Percentiles rank a stretch among this genome's conserved stretches.
Conservation (phyloP, 1,284 basidiomycete species). For the Inonotus obliquus region DNA sequence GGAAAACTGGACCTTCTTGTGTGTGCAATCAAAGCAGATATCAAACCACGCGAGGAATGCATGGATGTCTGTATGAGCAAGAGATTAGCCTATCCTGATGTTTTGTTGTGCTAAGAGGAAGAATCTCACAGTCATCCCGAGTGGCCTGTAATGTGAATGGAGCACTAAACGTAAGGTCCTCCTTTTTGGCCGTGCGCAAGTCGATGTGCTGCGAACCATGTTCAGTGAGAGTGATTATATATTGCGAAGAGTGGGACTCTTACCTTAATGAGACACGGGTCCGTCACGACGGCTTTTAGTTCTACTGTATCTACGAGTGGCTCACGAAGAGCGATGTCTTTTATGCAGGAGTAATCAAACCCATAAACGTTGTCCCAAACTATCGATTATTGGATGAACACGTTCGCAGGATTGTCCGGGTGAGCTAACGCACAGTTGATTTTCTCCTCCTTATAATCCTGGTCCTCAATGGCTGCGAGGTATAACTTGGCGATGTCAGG, state of each 20-base stretch:
- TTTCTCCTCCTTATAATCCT: conserved; percentile 99
- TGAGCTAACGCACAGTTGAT: conserved; percentile 78
- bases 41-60: conserved; percentile 99
- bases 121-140: conserved; percentile 81
- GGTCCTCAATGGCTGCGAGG: conserved; percentile 96
- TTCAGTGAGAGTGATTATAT: conserved; percentile 10
- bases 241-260: conserved; percentile 1
- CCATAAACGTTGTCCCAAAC: conserved; percentile 99
- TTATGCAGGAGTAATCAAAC: conserved; percentile 99
- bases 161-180: conserved; percentile 85
- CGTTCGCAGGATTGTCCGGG: conserved; percentile 1
- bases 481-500: conserved; percentile 94
- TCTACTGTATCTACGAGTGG: conserved; percentile 98
- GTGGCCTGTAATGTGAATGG: conserved; percentile 83
- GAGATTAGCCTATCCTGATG: background rate
- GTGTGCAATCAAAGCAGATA: conserved; percentile 92
- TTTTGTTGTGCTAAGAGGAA: background rate
- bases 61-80: conserved; percentile 67
- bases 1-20: conserved; percentile 94
- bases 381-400: conserved; percentile 30
- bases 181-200: conserved; percentile 89
- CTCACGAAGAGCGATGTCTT: conserved; percentile 95
- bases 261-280: conserved; percentile 85
- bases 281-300: conserved; percentile 85
- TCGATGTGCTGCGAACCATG: conserved; percentile 68